Base-by-base conservation (phyloP, 495 filamentous ascomycete species). In the Cudoniella acicularis region DNA sequence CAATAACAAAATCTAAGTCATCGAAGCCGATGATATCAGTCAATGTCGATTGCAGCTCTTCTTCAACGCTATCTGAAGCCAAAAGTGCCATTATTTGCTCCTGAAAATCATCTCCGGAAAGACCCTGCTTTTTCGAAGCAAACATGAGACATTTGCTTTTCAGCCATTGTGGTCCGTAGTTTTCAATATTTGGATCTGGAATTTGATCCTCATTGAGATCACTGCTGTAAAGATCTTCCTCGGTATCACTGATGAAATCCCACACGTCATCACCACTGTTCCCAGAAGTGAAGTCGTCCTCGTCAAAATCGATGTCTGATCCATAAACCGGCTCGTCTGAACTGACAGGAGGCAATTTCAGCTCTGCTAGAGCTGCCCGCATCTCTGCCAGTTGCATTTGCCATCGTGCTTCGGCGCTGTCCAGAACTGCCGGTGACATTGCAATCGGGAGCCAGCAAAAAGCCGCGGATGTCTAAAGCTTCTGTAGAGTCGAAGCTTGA, bases 11-110 rank as follows among this genome's bases (percentile, higher is more conserved):
- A 54, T 98, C 92, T 13, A 98, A 73, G 64, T 98, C 92, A 57
- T 92, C 90, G 66, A 90, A 97, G 0, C 94, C 94, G 51, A 98
- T 77, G 56, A 96, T 85, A 65, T 98, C 95, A 0, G 88, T 90
- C n/a, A 98, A 77, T 18, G 82, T 82, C 70, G 90, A 91, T 71
- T 98, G 94, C 8, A 98, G 73, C 63, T 92, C 90, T 20, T 92
- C 89, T 63, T 96, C 90, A 24, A 79, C 76, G 56, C 75, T 77
- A 24, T 88, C 83, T 22, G 87, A 83, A 3, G 78, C 81, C 51
- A 95, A 66, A 8, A 87, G 73, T 3, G 86, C 87, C 17, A 83
- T 71, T 40, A 96, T 80, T 68, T 95, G 89, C 55, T 86, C 80
- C 56, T 86, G 73, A 22, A 96, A 77, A 48, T 84, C 84, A 1